Conservation (phyloP, 768 basidiomycete genomes). For the Lactarius deliciosus region DNA sequence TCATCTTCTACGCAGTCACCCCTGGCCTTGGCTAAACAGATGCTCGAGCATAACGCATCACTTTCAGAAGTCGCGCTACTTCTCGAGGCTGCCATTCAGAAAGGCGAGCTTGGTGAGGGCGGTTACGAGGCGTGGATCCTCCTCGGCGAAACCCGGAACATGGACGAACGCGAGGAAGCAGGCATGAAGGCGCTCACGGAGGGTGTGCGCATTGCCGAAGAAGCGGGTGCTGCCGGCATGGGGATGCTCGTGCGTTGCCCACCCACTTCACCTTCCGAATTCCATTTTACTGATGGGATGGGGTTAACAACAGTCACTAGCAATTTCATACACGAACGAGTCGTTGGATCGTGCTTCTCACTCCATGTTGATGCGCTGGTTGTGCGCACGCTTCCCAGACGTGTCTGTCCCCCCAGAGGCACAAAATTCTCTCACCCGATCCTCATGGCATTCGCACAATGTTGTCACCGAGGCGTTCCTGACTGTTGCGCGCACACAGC, state of each 20-base stretch:
- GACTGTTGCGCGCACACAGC: slow-evolving; percentile 78
- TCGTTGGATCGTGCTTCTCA: slow-evolving; percentile 85
- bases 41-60: slow-evolving; percentile 79
- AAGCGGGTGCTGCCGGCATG: slow-evolving; percentile 57
- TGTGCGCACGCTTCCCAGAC: slow-evolving; percentile 62
- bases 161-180: slow-evolving; percentile 85
- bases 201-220: slow-evolving; percentile 66
- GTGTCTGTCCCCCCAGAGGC: slow-evolving; percentile 56
- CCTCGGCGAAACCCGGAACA: slow-evolving; percentile 83
- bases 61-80: slow-evolving; percentile 83
- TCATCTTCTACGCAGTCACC: slow-evolving; percentile 48
- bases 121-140: slow-evolving; percentile 92
- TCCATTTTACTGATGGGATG: slow-evolving; percentile 24
- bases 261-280: background rate
- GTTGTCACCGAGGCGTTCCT: slow-evolving; percentile 83
- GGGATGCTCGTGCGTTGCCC: slow-evolving; percentile 67
- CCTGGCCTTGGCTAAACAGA: slow-evolving; percentile 69
- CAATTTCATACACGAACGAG: slow-evolving; percentile 96
- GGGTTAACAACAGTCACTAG: slow-evolving; percentile 65
- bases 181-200: slow-evolving; percentile 78
- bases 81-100: slow-evolving; percentile 88
- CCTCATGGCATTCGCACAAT: slow-evolving; percentile 81
- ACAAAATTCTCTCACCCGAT: slow-evolving; percentile 50
- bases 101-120: slow-evolving; percentile 74
- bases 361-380: slow-evolving; percentile 82